Conservation (phyloP, 2,329 filamentous ascomycete species). For the Pestalotiopsis sp. region DNA sequence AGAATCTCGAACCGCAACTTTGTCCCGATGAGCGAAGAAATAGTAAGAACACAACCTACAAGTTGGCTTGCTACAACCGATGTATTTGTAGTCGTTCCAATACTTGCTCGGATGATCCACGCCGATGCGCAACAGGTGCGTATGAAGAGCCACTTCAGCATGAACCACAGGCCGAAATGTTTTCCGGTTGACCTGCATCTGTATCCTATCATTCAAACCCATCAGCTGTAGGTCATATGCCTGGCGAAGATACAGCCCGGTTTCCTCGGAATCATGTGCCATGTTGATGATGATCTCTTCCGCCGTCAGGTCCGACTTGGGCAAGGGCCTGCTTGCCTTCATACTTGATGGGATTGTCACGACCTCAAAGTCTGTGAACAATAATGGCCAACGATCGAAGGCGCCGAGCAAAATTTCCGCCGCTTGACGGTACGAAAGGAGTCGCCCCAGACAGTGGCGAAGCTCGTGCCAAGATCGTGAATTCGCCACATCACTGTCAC, state of each 20-base stretch:
- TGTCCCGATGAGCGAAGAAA: conserved; percentile 16
- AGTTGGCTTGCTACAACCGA: conserved; percentile 25
- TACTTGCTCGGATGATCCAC: conserved; percentile 8
- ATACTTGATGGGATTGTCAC: neutral
- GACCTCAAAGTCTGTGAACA: conserved; percentile 12
- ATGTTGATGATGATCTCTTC: conserved; percentile 9
- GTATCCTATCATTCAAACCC: conserved; percentile 10
- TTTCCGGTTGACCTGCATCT: neutral
- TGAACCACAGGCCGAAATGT: conserved; percentile 18
- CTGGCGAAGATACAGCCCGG: conserved; percentile 4
- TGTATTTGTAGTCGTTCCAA: conserved; percentile 20
- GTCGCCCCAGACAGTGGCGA: conserved; percentile 12
- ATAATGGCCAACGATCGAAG: conserved; percentile 12
- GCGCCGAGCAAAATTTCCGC: conserved; percentile 13
- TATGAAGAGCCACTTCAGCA: conserved; percentile 20
- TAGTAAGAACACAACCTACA: conserved; percentile 24
- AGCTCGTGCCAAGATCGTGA: conserved; percentile 14
- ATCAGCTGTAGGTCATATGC: neutral
- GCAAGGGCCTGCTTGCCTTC: neutral
- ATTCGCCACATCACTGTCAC: neutral
- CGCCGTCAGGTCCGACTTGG: neutral
- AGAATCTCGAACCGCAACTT: conserved; percentile 16
- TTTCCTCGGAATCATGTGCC: neutral
- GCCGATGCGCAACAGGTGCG: neutral
- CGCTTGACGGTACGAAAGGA: conserved; percentile 15